Conservation (phyloP, 2,329 filamentous ascomycete species). For the Drechslera avenae region DNA sequence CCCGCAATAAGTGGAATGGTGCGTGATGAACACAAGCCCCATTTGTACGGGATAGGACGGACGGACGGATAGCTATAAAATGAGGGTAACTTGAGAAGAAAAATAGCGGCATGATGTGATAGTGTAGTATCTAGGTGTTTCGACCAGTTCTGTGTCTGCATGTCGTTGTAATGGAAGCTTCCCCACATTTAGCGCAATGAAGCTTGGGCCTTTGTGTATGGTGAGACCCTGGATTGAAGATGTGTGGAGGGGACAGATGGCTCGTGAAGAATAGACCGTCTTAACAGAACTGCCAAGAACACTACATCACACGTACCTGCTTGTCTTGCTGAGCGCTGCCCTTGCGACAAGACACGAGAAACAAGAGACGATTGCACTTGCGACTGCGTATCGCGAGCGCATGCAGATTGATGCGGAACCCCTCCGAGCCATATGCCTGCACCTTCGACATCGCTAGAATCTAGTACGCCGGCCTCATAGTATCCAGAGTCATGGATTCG, state of each 20-base stretch:
- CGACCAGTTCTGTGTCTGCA: neutral
- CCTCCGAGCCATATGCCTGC: conserved; percentile 45
- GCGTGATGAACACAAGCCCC: neutral
- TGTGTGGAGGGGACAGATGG: conserved; percentile 4
- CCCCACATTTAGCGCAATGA: conserved; percentile 13
- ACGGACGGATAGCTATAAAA: neutral
- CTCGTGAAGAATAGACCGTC: conserved; percentile 14
- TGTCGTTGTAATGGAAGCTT: conserved; percentile 8
- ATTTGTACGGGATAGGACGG: neutral
- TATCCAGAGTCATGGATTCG: conserved; percentile 15
- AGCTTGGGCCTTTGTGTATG: conserved; percentile 16
- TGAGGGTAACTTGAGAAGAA: neutral
- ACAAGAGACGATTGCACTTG: conserved; percentile 13
- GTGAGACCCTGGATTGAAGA: conserved; percentile 14
- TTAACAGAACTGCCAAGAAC: conserved; percentile 16
- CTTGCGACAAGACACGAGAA: neutral
- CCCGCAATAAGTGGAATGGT: conserved; percentile 25
- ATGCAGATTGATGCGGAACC: conserved; percentile 45
- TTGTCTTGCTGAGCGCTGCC: neutral
- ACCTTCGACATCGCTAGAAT: conserved; percentile 45
- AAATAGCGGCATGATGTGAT: neutral
- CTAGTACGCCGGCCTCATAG: conserved; percentile 36
- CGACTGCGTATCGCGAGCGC: conserved; percentile 34
- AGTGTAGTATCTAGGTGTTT: too few species aligned
- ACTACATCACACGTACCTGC: conserved; percentile 7